These are phyloP conservation scores for Candida sphagnicola DNA, from an alignment of 805 yeast species.

Conservation along the genomic window DNA sequence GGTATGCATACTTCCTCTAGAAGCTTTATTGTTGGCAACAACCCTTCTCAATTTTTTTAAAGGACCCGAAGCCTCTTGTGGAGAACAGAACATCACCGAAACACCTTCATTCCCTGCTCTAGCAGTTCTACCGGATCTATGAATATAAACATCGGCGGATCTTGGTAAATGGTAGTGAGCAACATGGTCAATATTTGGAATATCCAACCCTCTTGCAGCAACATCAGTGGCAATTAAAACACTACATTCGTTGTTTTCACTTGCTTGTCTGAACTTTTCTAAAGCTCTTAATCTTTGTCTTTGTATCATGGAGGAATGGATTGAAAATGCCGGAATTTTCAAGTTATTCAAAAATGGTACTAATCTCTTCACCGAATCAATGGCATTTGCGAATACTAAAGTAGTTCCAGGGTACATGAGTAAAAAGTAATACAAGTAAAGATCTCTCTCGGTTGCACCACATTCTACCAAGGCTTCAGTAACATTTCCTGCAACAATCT, in stretches of 20 bases:
- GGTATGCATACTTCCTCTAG: constrained; percentile 32
- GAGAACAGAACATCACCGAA: constrained; percentile 88
- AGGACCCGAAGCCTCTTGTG: constrained; percentile 90
- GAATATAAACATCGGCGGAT: constrained; percentile 90
- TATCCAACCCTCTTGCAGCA: constrained; percentile 97
- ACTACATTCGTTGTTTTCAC: constrained; percentile 44
- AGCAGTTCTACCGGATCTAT: constrained; percentile 98
- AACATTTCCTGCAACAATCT: constrained; percentile 68
- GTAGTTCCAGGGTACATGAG: constrained; percentile 86
- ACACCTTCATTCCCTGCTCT: constrained; percentile 94
- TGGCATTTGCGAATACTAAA: constrained; percentile 89
- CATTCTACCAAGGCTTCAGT: constrained; percentile 90
- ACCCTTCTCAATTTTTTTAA: constrained; percentile 66
- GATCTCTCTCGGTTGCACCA: constrained; percentile 83
- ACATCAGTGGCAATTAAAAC: constrained; percentile 93
- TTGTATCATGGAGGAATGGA: constrained; percentile 94
- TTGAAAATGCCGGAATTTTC: constrained; percentile 64
- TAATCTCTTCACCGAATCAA: constrained; percentile 86
- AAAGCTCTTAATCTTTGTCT: constrained; percentile 84
- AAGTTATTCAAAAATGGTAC: constrained; percentile 71
- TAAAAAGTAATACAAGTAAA: constrained; percentile 83
- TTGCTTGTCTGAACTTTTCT: constrained; percentile 68
- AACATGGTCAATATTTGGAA: constrained; percentile 86
- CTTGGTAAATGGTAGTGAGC: constrained; percentile 95
- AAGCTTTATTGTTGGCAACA: constrained; percentile 32